phyloP scores from a whole-genome alignment of 1,284 basidiomycete genomes.

The Fomitopsis palustris region DNA sequence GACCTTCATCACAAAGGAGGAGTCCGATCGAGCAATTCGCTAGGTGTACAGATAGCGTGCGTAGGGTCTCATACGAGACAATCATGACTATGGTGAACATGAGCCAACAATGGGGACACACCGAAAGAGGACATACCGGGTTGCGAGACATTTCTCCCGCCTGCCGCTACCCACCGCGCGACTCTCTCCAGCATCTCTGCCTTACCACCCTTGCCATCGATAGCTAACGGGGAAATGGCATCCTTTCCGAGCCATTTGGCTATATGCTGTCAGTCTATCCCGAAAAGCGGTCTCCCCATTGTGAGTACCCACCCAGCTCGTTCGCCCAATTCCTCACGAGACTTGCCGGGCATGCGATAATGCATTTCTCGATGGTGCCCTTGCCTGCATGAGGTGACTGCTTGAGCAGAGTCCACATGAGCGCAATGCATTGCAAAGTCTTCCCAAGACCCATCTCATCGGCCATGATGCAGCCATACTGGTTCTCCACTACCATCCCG shows the following conservation, averaged over 20 bases:
- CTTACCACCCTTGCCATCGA: constrained; percentile 90
- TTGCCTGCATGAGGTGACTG: constrained; percentile 90
- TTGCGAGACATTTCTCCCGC: constrained; percentile 83
- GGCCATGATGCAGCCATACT: constrained; percentile 98
- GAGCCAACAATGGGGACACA: not conserved
- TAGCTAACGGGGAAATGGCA: constrained; percentile 74
- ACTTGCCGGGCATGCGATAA: constrained; percentile 97
- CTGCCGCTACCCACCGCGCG: constrained; percentile 82
- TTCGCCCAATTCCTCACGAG: constrained; percentile 99
- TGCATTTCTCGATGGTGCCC: constrained; percentile 93
- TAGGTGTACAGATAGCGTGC: constrained; percentile 76
- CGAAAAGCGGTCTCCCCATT: not conserved
- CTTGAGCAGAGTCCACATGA: constrained; percentile 96
- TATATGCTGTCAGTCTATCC: constrained; percentile 25
- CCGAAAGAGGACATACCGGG: constrained; percentile 59
- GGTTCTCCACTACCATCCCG: constrained; percentile 88
- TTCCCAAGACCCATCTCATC: constrained; percentile 99
- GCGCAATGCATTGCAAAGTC: constrained; percentile 94
- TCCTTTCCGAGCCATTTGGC: constrained; percentile 93
- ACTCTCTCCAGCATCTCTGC: constrained; percentile 77
- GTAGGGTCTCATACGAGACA: constrained; percentile 96
- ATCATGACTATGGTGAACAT: constrained; percentile 80
- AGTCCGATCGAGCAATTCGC: constrained; percentile 84
- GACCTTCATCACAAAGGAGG: constrained; percentile 95
- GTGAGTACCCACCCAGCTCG: constrained; percentile 70